phyloP scores from a whole-genome alignment of 2,329 filamentous ascomycete species.

The Fusarium hainanense region DNA sequence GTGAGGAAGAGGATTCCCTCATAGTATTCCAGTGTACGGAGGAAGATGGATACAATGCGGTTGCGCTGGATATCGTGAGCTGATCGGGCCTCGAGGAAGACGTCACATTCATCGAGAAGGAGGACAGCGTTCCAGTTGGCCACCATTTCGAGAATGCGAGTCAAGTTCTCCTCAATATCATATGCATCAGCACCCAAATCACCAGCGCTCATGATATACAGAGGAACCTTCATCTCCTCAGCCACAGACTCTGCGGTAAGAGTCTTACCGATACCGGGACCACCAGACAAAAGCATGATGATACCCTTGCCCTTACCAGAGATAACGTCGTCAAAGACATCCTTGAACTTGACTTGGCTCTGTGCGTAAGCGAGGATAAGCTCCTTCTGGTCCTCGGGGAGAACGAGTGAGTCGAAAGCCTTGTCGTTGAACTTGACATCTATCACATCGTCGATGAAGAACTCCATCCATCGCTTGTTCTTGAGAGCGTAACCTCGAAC shows the following conservation, averaged over 20 bases:
- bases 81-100: conserved; percentile 56
- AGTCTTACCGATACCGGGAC: conserved; percentile 63
- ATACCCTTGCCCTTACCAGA: conserved; percentile 63
- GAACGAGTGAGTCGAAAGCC: conserved; percentile 62
- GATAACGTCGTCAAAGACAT: conserved; percentile 63
- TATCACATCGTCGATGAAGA: conserved; percentile 58
- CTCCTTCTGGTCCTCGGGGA: conserved; percentile 62
- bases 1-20: conserved; percentile 62
- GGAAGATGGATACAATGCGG: conserved; percentile 53
- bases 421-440: conserved; percentile 61
- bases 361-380: conserved; percentile 63
- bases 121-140: conserved; percentile 61
- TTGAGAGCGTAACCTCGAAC: conserved; percentile 62
- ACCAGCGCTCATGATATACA: conserved; percentile 68
- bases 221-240: conserved; percentile 60
- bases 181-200: conserved; percentile 76
- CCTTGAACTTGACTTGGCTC: conserved; percentile 56
- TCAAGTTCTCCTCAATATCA: conserved; percentile 71
- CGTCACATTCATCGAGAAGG: conserved; percentile 52
- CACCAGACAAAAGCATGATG: conserved; percentile 61
- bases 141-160: conserved; percentile 69
- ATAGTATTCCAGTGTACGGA: conserved; percentile 61
- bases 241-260: conserved; percentile 62
- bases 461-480: conserved; percentile 61
- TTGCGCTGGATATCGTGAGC: conserved; percentile 51